A percentile compares a stretch with the other conserved stretches of the same genome.
Evolutionary conservation across 192 early-diverging fungal species (phyloP).

Genomic region (Backusella luteola): DNA sequence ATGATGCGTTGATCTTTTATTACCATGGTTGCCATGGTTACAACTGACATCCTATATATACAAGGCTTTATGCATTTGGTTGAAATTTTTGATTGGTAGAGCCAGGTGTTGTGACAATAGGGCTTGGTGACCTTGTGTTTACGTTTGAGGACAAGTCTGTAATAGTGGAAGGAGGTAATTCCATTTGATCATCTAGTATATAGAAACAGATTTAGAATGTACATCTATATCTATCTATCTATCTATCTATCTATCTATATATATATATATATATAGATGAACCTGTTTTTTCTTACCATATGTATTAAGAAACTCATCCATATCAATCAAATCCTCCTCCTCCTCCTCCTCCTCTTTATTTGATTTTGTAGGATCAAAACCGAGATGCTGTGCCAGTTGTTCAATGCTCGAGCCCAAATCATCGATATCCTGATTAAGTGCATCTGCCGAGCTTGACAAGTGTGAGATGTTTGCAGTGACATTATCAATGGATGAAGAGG

Average conservation of each 20-base stretch:
- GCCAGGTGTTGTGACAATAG: background rate
- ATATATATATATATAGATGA: background rate
- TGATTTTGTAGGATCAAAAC: constrained; percentile 20
- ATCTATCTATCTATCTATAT: too few species aligned
- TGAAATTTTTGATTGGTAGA: background rate
- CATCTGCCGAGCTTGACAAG: constrained; percentile 12
- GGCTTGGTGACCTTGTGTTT: background rate
- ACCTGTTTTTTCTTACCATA: constrained; percentile 5
- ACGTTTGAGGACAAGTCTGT: background rate
- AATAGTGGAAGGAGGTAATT: background rate
- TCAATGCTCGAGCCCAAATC: constrained; percentile 24
- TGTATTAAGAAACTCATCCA: constrained; percentile 34
- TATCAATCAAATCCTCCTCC: constrained; percentile 26
- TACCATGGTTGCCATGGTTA: too few species aligned
- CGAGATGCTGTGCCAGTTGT: constrained; percentile 26
- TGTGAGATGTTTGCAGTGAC: background rate
- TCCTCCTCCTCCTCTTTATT: background rate
- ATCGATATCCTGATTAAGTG: constrained; percentile 27
- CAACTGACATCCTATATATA: background rate
- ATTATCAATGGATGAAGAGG: background rate
- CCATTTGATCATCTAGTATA: background rate
- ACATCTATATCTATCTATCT: too few species aligned
- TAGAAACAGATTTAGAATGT: too few species aligned
- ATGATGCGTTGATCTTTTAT: too few species aligned
- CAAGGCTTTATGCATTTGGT: background rate